phyloP scores from a whole-genome alignment of 2,329 filamentous ascomycete species.

The Nemania bipapillata region DNA sequence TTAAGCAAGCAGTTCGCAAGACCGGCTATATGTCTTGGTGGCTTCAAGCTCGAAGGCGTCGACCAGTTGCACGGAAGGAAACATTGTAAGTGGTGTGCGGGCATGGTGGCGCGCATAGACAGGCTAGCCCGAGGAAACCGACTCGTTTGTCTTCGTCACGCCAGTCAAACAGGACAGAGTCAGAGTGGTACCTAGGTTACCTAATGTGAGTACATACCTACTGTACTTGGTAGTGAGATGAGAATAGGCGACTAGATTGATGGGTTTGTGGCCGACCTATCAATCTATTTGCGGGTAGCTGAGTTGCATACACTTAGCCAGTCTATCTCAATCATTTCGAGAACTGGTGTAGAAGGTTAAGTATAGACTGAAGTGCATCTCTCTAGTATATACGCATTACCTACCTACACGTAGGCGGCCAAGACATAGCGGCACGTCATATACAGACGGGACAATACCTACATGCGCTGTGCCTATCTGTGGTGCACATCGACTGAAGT shows the following conservation, averaged over 20 bases:
- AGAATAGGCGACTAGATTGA: too few species aligned
- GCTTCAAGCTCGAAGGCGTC: constrained; percentile 26
- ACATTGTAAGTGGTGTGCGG: constrained; percentile 13
- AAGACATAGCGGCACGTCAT: constrained; percentile 21
- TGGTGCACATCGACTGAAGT: not conserved
- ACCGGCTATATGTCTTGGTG: constrained; percentile 30
- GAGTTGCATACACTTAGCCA: too few species aligned
- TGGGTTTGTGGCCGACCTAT: too few species aligned
- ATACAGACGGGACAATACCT: not conserved
- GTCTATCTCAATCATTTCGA: not conserved
- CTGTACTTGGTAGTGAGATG: not conserved
- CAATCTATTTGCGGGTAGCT: too few species aligned
- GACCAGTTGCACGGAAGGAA: constrained; percentile 15
- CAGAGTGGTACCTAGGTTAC: not conserved
- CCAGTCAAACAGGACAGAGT: constrained; percentile 1
- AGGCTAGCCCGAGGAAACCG: constrained; percentile 7
- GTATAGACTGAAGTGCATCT: not conserved
- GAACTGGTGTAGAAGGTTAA: not conserved
- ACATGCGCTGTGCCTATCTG: too few species aligned
- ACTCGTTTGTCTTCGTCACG: constrained; percentile 6
- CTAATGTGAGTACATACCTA: not conserved
- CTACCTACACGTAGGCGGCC: not conserved
- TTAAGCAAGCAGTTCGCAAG: constrained; percentile 35
- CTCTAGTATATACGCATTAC: not conserved
- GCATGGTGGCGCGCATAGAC: constrained; percentile 15